phyloP scores from a whole-genome alignment of 164 flowering plant genomes.

The Akebia trifoliata region DNA sequence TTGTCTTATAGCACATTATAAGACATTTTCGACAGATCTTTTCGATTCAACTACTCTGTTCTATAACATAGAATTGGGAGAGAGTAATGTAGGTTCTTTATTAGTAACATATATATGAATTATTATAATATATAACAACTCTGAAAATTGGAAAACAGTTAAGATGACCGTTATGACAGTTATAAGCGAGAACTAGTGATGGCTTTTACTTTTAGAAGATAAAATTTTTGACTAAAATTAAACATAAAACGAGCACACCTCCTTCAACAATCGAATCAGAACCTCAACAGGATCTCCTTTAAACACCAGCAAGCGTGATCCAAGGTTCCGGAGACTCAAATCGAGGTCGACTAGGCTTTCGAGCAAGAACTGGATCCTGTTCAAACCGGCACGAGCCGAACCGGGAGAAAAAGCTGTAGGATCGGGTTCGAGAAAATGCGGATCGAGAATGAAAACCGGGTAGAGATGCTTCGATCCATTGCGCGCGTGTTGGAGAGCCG shows the following conservation, averaged over 20 bases:
- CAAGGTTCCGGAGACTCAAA: slow-evolving; percentile 53
- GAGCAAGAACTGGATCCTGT: slow-evolving; percentile 79
- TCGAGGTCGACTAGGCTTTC: slow-evolving; percentile 81
- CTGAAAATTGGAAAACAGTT: no score
- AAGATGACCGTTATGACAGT: neutral
- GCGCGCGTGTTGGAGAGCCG: slow-evolving; percentile 67
- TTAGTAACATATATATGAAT: no score
- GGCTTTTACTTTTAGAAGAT: neutral
- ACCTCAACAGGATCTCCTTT: slow-evolving; percentile 74
- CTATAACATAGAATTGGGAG: no score
- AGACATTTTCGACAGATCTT: no score
- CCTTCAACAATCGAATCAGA: slow-evolving; percentile 50
- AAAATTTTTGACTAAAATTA: neutral
- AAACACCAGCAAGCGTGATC: slow-evolving; percentile 66
- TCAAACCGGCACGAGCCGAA: slow-evolving; percentile 63
- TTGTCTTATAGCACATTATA: no score
- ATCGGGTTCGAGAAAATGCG: slow-evolving; percentile 75
- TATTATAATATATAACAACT: no score
- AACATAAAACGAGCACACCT: slow-evolving; percentile 29
- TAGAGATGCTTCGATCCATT: slow-evolving; percentile 38
- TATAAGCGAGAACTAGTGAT: neutral
- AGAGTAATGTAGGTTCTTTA: no score
- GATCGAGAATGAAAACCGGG: slow-evolving; percentile 87
- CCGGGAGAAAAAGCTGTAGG: slow-evolving; percentile 64
- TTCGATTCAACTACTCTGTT: no score